Percentiles rank a stretch among this genome's conserved stretches.
These are phyloP conservation scores for Closterium sp. DNA, from an alignment of 139 green algal genomes.

Conservation along the genomic window DNA sequence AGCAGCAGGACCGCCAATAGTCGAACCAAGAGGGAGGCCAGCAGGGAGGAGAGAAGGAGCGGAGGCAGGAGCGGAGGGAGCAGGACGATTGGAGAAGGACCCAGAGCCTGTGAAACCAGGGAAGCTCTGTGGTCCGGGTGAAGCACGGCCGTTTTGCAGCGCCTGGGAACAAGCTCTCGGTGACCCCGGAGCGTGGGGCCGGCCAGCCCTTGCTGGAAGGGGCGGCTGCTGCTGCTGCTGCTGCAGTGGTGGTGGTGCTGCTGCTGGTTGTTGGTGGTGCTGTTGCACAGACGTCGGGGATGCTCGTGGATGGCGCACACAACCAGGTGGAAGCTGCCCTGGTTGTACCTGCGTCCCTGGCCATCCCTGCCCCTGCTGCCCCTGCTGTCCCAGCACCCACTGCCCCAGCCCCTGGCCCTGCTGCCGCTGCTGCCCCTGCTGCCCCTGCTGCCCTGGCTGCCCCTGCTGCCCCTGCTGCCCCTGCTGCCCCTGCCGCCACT, in stretches of 20 bases:
- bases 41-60: neutral
- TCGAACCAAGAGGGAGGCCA: too few species aligned
- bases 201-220: neutral
- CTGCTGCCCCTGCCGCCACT: neutral
- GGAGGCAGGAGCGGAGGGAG: neutral
- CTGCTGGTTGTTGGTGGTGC: neutral
- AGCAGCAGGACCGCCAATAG: too few species aligned
- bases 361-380: neutral
- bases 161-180: neutral
- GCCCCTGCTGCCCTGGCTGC: neutral
- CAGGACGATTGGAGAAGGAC: neutral
- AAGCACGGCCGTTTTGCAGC: neutral
- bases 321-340: neutral
- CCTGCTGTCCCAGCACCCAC: too few species aligned
- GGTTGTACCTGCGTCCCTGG: neutral
- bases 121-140: neutral
- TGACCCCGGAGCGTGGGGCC: neutral
- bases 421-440: neutral
- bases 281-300: neutral
- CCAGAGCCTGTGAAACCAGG: neutral
- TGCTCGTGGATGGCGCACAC: neutral
- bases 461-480: neutral
- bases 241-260: neutral
- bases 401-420: too few species aligned
- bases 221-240: neutral